Conservation (phyloP, 2,329 filamentous ascomycete species). For the Paecilomyces dactylethromorphus region DNA sequence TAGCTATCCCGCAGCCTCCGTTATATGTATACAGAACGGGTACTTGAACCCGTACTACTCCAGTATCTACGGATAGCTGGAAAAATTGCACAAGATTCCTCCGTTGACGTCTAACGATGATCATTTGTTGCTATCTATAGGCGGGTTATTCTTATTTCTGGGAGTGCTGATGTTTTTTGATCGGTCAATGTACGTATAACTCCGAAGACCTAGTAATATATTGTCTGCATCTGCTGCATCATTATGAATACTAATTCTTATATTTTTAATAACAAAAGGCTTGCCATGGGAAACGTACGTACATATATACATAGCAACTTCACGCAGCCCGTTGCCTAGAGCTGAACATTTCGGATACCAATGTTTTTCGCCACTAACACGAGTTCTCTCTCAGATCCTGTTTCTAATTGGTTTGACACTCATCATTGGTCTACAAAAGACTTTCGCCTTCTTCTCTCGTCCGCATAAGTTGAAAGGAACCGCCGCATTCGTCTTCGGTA, state of each 20-base stretch:
- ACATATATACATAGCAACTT: background rate
- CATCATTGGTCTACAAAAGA: conserved; percentile 89
- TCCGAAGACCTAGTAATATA: background rate
- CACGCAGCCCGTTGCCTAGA: background rate
- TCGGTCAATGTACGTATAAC: conserved; percentile 69
- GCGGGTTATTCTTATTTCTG: conserved; percentile 88
- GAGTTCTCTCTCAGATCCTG: conserved; percentile 61
- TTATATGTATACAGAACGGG: background rate
- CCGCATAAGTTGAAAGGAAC: conserved; percentile 90
- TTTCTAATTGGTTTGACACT: conserved; percentile 95
- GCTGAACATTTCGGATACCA: background rate
- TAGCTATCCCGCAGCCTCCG: background rate
- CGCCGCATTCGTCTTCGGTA: conserved; percentile 75
- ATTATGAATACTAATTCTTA: background rate
- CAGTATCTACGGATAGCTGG: background rate
- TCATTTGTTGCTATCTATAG: conserved; percentile 41
- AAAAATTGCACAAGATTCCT: conserved; percentile 4
- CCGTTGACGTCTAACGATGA: conserved; percentile 3
- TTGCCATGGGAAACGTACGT: conserved; percentile 92
- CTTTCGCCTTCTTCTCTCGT: conserved; percentile 87
- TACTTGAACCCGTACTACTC: background rate
- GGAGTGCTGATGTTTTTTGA: conserved; percentile 98
- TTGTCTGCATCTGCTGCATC: background rate
- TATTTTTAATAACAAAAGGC: conserved; percentile 44
- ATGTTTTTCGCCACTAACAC: conserved; percentile 3